Conservation (phyloP, 495 filamentous ascomycete species). For the Penicillium nucicola region DNA sequence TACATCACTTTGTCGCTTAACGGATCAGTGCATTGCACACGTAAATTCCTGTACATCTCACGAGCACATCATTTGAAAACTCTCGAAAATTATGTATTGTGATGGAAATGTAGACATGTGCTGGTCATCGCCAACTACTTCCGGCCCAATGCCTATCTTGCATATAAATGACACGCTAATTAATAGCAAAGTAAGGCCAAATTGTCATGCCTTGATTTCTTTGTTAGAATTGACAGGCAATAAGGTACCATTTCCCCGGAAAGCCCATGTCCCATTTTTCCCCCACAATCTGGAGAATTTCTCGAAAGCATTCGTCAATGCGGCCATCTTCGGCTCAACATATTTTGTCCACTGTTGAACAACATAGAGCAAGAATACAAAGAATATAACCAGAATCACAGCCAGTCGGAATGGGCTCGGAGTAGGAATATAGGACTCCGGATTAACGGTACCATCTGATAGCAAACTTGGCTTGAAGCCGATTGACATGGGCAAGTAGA, state of each 20-base stretch:
- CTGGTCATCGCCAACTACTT: no score
- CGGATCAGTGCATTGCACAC: no score
- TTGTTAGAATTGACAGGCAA: background rate
- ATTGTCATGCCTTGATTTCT: background rate
- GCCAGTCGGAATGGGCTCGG: slow-evolving; percentile 5
- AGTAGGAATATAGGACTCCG: slow-evolving; percentile 9
- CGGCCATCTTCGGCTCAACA: slow-evolving; percentile 8
- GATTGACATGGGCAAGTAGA: slow-evolving; percentile 8
- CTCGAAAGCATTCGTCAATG: slow-evolving; percentile 2
- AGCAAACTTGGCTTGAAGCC: background rate
- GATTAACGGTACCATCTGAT: slow-evolving; percentile 4
- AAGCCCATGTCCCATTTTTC: background rate
- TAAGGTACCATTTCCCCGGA: background rate
- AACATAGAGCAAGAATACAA: slow-evolving; percentile 5
- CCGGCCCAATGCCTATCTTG: no score
- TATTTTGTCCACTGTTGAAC: slow-evolving; percentile 3
- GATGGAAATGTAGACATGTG: no score
- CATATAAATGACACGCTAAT: no score
- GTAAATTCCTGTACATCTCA: no score
- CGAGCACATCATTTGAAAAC: no score
- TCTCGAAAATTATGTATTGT: no score
- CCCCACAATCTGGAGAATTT: slow-evolving; percentile 10
- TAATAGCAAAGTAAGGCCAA: no score
- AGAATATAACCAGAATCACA: slow-evolving; percentile 4
- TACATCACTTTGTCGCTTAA: no score